Evolutionary conservation across 371 early-diverging fungal species (phyloP).

Genomic region (Chytridiales sp.): DNA sequence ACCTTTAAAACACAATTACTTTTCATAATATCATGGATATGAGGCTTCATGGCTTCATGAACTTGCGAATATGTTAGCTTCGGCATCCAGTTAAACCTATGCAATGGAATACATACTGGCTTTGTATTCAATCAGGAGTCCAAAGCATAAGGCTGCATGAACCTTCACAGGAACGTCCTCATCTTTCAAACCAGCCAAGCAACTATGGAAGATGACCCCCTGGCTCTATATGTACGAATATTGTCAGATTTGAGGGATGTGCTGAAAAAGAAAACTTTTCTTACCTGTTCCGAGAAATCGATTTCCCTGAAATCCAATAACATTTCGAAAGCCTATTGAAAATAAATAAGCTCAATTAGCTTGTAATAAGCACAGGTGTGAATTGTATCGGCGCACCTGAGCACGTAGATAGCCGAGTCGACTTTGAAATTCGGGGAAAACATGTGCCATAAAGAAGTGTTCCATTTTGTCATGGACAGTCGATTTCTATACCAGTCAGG

Average conservation of each 20-base stretch:
- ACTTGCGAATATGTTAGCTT: conserved; percentile 49
- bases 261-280: neutral
- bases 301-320: conserved; percentile 33
- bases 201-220: conserved; percentile 51
- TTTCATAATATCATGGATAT: conserved; percentile 80
- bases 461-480: conserved; percentile 68
- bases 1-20: conserved; percentile 26
- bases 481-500: conserved; percentile 48
- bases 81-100: too few species aligned
- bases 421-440: conserved; percentile 84
- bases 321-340: conserved; percentile 33
- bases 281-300: conserved; percentile 26
- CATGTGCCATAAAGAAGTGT: conserved; percentile 73
- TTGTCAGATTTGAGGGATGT: neutral
- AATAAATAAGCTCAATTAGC: neutral
- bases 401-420: conserved; percentile 76
- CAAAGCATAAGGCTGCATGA: conserved; percentile 70
- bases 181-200: conserved; percentile 69
- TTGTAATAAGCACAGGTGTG: too few species aligned
- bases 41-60: conserved; percentile 70
- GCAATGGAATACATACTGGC: conserved; percentile 44
- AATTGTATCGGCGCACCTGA: conserved; percentile 59
- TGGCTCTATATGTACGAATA: conserved; percentile 19
- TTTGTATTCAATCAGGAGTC: conserved; percentile 72
- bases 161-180: conserved; percentile 82